These are phyloP conservation scores for Aspergillus incahuasiensis DNA, from an alignment of 495 filamentous ascomycete genomes.

Conservation along the genomic window DNA sequence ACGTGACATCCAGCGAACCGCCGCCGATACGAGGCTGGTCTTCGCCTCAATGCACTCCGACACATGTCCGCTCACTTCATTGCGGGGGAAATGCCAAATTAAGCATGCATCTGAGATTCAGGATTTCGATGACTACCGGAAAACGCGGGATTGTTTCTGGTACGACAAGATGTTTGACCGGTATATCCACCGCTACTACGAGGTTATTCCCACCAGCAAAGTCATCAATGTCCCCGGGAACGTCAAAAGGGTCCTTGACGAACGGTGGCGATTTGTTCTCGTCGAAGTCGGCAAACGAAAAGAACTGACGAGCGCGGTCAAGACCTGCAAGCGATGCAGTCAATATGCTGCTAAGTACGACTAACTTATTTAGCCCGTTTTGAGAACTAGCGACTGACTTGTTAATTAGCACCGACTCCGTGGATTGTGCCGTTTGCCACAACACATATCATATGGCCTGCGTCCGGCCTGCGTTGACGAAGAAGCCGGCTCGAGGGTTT, in stretches of 20 bases:
- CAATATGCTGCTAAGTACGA: slow-evolving; percentile 84
- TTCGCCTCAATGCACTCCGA: slow-evolving; percentile 99
- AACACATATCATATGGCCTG: slow-evolving; percentile 99
- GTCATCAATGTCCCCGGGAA: slow-evolving; percentile 94
- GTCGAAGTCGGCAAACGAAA: slow-evolving; percentile 88
- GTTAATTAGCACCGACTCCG: slow-evolving; percentile 71
- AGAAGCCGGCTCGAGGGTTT: slow-evolving; percentile 96
- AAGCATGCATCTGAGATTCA: slow-evolving; percentile 80
- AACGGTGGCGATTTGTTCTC: slow-evolving; percentile 91
- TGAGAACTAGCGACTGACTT: background rate
- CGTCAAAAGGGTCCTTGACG: slow-evolving; percentile 91
- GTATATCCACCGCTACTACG: slow-evolving; percentile 96
- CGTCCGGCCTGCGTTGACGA: slow-evolving; percentile 84
- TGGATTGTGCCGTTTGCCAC: slow-evolving; percentile 92
- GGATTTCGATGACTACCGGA: slow-evolving; percentile 78
- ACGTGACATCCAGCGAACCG: slow-evolving; percentile 88
- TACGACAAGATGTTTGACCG: slow-evolving; percentile 97
- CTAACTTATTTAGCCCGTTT: background rate
- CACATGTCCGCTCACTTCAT: slow-evolving; percentile 81
- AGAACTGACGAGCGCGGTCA: slow-evolving; percentile 93
- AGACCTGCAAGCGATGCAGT: slow-evolving; percentile 87
- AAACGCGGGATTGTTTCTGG: slow-evolving; percentile 82
- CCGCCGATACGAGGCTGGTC: slow-evolving; percentile 79
- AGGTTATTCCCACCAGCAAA: slow-evolving; percentile 84
- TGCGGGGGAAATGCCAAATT: slow-evolving; percentile 90